phyloP scores from a whole-genome alignment of 2,329 filamentous ascomycete genomes.

The Xylariaceae sp. region DNA sequence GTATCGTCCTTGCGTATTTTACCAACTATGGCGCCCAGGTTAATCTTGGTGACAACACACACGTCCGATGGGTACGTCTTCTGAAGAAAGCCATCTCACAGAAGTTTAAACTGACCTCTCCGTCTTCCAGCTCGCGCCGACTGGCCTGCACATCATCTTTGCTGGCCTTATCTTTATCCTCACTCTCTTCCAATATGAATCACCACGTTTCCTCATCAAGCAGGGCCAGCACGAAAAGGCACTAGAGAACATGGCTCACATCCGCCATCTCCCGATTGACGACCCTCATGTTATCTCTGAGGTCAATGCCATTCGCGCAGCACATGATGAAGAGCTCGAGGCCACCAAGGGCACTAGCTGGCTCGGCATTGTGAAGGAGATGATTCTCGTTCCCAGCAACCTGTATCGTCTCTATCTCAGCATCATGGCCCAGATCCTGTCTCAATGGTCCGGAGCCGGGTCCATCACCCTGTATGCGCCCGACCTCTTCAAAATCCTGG shows the following conservation, averaged over 20 bases:
- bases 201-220: constrained; percentile 72
- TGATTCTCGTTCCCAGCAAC: constrained; percentile 69
- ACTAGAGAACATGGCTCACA: constrained; percentile 53
- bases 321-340: constrained; percentile 72
- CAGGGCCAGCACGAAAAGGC: constrained; percentile 62
- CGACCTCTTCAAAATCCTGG: constrained; percentile 72
- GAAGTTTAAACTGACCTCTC: constrained; percentile 15
- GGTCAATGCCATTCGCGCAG: constrained; percentile 64
- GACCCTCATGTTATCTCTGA: constrained; percentile 65
- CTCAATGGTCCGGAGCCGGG: constrained; percentile 74
- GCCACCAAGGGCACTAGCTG: constrained; percentile 68
- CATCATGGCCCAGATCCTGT: constrained; percentile 69
- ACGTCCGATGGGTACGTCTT: constrained; percentile 50
- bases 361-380: constrained; percentile 67
- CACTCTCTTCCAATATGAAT: constrained; percentile 70
- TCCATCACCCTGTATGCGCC: constrained; percentile 78
- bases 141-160: constrained; percentile 77
- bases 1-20: constrained; percentile 80
- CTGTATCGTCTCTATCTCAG: constrained; percentile 73
- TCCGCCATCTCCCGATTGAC: constrained; percentile 62
- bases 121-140: constrained; percentile 64
- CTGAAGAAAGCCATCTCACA: not conserved
- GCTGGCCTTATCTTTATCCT: constrained; percentile 71
- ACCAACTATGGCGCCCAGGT: constrained; percentile 65
- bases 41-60: constrained; percentile 50